phyloP scores from a whole-genome alignment of 2,329 filamentous ascomycete genomes.

The Fusarium anthophilum region DNA sequence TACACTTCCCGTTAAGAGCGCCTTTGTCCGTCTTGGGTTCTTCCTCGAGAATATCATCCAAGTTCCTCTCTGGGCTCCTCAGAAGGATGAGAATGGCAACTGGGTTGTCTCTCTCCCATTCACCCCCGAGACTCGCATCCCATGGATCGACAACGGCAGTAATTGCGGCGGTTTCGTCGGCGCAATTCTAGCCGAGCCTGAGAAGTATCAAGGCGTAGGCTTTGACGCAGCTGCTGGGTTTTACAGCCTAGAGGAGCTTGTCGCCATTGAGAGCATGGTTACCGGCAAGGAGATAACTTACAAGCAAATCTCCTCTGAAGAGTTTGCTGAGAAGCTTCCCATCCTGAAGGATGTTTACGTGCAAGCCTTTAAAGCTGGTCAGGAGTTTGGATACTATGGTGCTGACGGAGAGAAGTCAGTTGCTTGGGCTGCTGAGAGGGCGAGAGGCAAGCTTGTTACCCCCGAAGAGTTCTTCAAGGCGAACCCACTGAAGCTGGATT shows the following conservation, averaged over 20 bases:
- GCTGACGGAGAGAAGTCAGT: constrained; percentile 25
- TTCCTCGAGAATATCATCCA: constrained; percentile 54
- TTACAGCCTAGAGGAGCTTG: constrained; percentile 51
- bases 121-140: constrained; percentile 46
- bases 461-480: constrained; percentile 35
- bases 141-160: constrained; percentile 54
- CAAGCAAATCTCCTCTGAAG: constrained; percentile 32
- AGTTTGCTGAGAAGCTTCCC: constrained; percentile 27
- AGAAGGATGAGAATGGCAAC: constrained; percentile 43
- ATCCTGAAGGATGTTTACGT: constrained; percentile 15
- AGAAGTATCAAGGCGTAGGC: constrained; percentile 53
- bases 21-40: constrained; percentile 53
- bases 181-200: constrained; percentile 54
- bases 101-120: constrained; percentile 37
- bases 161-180: constrained; percentile 57
- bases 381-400: constrained; percentile 41
- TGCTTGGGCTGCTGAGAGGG: constrained; percentile 32
- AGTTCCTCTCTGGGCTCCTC: constrained; percentile 41
- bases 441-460: constrained; percentile 30
- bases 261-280: constrained; percentile 49
- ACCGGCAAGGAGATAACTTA: constrained; percentile 49
- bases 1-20: constrained; percentile 53
- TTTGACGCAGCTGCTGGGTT: constrained; percentile 56
- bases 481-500: constrained; percentile 8
- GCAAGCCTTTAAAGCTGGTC: constrained; percentile 1